Conservation (phyloP, 2,329 filamentous ascomycete species). For the Cytospora leucostoma region DNA sequence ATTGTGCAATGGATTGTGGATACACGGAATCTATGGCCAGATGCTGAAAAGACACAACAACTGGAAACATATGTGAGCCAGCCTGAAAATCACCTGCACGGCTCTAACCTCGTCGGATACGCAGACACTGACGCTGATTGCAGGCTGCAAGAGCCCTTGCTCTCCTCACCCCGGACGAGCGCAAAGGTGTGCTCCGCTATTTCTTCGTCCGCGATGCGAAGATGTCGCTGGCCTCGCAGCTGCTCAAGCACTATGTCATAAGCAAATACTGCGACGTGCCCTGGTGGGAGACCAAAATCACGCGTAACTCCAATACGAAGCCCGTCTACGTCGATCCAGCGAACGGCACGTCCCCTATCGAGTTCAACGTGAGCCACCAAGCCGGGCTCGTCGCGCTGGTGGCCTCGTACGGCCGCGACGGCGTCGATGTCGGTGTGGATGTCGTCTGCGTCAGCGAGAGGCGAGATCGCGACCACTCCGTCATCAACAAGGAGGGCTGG, state of each 20-base stretch:
- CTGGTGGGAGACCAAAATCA: slow-evolving; percentile 61
- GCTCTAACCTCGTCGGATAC: slow-evolving; percentile 6
- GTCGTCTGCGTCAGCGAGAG: slow-evolving; percentile 76
- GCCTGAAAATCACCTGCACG: slow-evolving; percentile 3
- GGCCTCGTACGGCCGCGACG: slow-evolving; percentile 35
- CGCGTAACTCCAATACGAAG: slow-evolving; percentile 57
- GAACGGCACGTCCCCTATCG: slow-evolving; percentile 49
- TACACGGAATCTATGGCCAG: slow-evolving; percentile 60
- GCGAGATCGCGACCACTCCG: slow-evolving; percentile 59
- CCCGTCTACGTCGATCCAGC: slow-evolving; percentile 53
- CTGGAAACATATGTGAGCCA: slow-evolving; percentile 44
- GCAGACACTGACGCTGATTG: neutral
- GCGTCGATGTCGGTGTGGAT: slow-evolving; percentile 66
- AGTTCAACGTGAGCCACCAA: slow-evolving; percentile 80
- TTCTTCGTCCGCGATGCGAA: slow-evolving; percentile 72
- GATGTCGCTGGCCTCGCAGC: slow-evolving; percentile 70
- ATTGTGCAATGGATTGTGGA: slow-evolving; percentile 65
- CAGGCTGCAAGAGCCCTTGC: slow-evolving; percentile 57
- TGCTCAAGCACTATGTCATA: slow-evolving; percentile 73
- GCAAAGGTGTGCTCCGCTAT: slow-evolving; percentile 58
- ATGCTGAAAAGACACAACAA: slow-evolving; percentile 49
- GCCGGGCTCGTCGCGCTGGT: slow-evolving; percentile 70
- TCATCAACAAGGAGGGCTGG: slow-evolving; percentile 63
- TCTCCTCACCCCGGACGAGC: slow-evolving; percentile 58
- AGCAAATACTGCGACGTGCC: slow-evolving; percentile 57